Conservation (phyloP, 306 rosid species). For the Prunus salicina region DNA sequence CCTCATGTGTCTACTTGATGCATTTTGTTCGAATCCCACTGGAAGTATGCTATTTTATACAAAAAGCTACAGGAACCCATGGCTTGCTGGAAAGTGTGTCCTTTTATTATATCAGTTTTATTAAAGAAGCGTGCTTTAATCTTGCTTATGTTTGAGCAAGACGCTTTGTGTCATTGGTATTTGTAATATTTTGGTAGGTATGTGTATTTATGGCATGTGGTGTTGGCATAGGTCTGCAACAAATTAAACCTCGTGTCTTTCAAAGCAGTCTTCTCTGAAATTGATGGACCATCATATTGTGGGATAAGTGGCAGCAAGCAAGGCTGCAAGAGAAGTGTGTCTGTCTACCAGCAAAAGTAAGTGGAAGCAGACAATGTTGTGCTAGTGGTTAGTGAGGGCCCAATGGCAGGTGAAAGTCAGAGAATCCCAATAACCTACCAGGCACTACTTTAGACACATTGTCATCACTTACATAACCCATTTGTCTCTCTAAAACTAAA, state of each 20-base stretch:
- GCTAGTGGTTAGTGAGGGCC: neutral
- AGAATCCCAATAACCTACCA: neutral
- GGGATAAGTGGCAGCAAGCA: neutral
- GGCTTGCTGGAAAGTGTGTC: constrained; percentile 3
- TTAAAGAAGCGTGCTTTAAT: neutral
- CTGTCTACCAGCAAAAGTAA: neutral
- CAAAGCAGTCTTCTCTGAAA: neutral
- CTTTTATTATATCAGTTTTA: neutral
- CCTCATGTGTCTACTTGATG: neutral
- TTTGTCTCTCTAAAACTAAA: neutral
- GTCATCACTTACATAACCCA: neutral
- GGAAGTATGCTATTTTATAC: neutral
- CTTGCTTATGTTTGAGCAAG: neutral
- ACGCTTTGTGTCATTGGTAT: neutral
- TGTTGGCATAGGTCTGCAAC: neutral
- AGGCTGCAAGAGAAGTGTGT: neutral
- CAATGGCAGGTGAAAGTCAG: constrained; percentile 4
- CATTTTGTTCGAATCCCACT: neutral
- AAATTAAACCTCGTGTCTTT: neutral
- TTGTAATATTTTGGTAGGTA: neutral
- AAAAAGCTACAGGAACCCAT: neutral
- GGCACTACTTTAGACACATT: neutral
- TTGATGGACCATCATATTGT: neutral
- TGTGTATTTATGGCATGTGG: neutral
- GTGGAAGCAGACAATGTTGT: constrained; percentile 1